A percentile compares a stretch with the other conserved stretches of the same genome.
Conservation (phyloP, 495 filamentous ascomycete species). For the Talaromyces adpressus region DNA sequence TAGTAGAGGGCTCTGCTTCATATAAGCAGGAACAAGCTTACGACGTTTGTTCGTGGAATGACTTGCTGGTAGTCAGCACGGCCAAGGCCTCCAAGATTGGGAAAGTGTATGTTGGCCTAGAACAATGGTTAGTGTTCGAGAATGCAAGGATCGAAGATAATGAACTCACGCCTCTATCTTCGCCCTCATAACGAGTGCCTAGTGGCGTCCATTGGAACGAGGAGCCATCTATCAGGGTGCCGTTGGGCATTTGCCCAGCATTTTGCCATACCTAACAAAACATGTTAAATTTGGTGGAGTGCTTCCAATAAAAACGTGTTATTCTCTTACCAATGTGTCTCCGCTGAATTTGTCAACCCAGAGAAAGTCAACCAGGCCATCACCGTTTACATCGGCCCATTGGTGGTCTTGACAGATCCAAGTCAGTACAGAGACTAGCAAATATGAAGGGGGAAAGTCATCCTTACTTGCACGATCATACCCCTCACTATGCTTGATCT, state of each 20-base stretch:
- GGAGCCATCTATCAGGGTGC: conserved; percentile 2
- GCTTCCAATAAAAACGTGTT: neutral
- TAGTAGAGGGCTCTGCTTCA: neutral
- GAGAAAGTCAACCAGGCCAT: conserved; percentile 9
- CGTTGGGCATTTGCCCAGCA: neutral
- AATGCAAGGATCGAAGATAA: neutral
- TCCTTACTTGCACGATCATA: conserved; percentile 5
- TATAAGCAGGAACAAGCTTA: neutral
- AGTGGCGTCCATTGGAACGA: conserved; percentile 5
- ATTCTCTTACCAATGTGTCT: neutral
- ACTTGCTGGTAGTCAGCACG: conserved; percentile 10
- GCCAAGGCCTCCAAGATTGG: conserved; percentile 8
- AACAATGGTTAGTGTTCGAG: neutral
- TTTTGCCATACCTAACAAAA: conserved; percentile 2
- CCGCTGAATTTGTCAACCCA: conserved; percentile 19
- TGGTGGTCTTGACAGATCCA: neutral
- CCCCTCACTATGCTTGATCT: conserved; percentile 3
- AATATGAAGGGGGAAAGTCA: neutral
- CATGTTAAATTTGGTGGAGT: neutral
- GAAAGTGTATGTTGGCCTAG: conserved; percentile 10
- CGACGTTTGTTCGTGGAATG: conserved; percentile 2
- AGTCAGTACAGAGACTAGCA: neutral
- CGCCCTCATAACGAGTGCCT: conserved; percentile 3
- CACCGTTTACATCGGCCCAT: conserved; percentile 6
- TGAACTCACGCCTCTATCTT: conserved; percentile 9